Evolutionary conservation across 2,329 filamentous ascomycete genomes (phyloP).

Genomic region (Xylaria sp.): DNA sequence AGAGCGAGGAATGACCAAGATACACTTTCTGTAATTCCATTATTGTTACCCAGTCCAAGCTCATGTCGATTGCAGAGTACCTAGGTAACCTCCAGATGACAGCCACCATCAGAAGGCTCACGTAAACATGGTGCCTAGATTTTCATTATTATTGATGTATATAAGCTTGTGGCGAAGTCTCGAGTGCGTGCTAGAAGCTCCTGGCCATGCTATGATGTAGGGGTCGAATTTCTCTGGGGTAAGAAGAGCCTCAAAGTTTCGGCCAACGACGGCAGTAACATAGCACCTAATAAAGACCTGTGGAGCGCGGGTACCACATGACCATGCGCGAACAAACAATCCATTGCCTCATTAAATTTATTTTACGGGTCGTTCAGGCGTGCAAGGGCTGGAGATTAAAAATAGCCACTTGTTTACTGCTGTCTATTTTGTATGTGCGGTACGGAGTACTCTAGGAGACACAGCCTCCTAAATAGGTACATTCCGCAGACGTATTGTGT

Average conservation of each 20-base stretch:
- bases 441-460: too few species aligned
- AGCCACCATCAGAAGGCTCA: neutral
- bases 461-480: too few species aligned
- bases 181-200: neutral
- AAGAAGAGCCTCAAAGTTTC: neutral
- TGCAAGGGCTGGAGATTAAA: neutral
- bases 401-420: neutral
- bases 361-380: constrained; percentile 3
- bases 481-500: too few species aligned
- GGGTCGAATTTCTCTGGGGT: neutral
- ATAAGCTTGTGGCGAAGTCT: constrained; percentile 9
- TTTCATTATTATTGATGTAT: neutral
- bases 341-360: neutral
- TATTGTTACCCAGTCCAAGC: too few species aligned
- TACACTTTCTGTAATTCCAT: neutral
- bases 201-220: neutral
- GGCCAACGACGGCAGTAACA: neutral
- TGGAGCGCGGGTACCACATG: neutral
- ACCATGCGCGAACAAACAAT: neutral
- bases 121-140: neutral
- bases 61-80: too few species aligned
- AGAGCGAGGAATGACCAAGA: neutral
- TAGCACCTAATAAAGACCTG: too few species aligned
- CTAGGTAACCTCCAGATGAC: neutral
- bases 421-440: too few species aligned